phyloP scores from a whole-genome alignment of 768 basidiomycete genomes.

The Saitozyma podzolica region DNA sequence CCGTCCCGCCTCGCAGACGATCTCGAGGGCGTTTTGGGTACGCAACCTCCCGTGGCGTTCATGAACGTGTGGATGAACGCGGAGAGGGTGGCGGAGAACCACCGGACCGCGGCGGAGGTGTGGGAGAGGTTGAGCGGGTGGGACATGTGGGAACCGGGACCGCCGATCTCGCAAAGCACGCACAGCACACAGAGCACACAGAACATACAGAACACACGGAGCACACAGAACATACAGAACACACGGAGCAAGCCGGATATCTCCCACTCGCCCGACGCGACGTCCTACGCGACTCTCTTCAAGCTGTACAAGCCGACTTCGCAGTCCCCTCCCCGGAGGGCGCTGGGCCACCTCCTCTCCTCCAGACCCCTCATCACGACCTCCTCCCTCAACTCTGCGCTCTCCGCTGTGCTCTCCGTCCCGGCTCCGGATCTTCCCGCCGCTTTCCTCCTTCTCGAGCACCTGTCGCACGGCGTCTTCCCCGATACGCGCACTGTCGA shows the following conservation, averaged over 20 bases:
- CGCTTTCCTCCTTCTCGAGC: constrained; percentile 7
- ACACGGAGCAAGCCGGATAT: too few relatives aligned
- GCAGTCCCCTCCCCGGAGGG: neutral
- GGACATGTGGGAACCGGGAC: neutral
- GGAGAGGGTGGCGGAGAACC: constrained; percentile 24
- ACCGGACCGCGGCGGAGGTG: constrained; percentile 6
- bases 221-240: too few relatives aligned
- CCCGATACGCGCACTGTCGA: constrained; percentile 15
- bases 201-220: too few relatives aligned
- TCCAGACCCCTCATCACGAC: neutral
- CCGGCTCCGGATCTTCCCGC: constrained; percentile 10
- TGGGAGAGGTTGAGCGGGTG: constrained; percentile 19
- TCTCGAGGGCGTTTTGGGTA: constrained; percentile 5
- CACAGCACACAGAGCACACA: too few relatives aligned
- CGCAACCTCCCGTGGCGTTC: constrained; percentile 14
- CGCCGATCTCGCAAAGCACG: neutral
- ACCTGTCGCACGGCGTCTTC: neutral
- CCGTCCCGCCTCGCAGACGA: constrained; percentile 6
- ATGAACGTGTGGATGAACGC: constrained; percentile 36
- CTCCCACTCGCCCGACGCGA: neutral
- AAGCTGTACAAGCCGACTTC: neutral
- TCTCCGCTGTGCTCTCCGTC: constrained; percentile 6
- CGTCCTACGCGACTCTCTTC: constrained; percentile 4
- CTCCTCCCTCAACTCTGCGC: constrained; percentile 2
- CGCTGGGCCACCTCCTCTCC: neutral